These are phyloP conservation scores for Fusarium sp. DNA, from an alignment of 2,329 filamentous ascomycete species.

Conservation along the genomic window DNA sequence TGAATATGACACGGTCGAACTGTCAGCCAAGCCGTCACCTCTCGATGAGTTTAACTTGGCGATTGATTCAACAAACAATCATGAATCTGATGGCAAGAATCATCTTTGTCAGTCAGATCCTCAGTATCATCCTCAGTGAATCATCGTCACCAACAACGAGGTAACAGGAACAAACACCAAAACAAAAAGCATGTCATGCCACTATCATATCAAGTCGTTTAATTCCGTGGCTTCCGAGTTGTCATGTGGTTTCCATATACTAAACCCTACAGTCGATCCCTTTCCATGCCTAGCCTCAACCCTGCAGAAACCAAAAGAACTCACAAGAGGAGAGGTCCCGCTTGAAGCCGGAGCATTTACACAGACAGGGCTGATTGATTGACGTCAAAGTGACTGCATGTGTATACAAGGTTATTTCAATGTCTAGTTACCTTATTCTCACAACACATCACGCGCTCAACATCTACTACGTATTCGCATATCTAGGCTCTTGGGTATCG, in stretches of 20 bases:
- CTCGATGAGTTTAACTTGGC: background rate
- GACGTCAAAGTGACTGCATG: conserved; percentile 40
- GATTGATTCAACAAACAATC: background rate
- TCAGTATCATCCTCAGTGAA: background rate
- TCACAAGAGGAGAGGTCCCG: background rate
- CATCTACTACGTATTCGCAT: background rate
- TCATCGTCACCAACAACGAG: background rate
- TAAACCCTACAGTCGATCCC: conserved; percentile 28
- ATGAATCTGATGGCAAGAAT: background rate
- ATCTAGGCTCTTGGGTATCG: background rate
- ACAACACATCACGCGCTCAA: background rate
- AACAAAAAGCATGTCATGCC: conserved; percentile 13
- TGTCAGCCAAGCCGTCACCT: conserved; percentile 9
- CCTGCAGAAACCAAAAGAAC: background rate
- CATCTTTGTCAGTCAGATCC: background rate
- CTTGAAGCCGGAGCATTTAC: conserved; percentile 1
- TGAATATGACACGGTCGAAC: conserved; percentile 10
- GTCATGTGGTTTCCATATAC: conserved; percentile 21
- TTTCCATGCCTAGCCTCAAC: background rate
- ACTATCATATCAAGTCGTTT: background rate
- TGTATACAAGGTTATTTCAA: conserved; percentile 6
- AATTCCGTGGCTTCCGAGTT: conserved; percentile 21
- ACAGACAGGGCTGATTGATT: background rate
- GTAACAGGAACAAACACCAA: background rate
- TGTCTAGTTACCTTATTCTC: background rate